Evolutionary conservation across 768 basidiomycete species (phyloP), one percentile per base, ranked within the genome.

Genomic region (Podaxis sp.): DNA sequence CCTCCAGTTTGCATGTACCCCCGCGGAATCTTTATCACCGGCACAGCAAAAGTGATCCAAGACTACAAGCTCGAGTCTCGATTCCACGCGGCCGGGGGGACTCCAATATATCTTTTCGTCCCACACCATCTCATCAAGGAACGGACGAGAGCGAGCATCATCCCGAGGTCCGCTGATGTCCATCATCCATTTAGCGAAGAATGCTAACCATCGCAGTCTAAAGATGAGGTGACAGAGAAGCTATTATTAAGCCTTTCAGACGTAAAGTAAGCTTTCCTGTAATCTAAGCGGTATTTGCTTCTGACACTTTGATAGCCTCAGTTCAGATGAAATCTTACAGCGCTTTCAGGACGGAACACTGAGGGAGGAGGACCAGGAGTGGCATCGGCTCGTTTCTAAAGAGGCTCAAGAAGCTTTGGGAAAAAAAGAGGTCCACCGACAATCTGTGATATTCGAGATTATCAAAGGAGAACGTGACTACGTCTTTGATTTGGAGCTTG

Each of bases 381-480:
- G 96, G 96, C 81, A 90, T 68, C 78, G 82, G 33, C 84, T 95
- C 7, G 90, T 96, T 1, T 88, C 93, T 1, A 68, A 76, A n/a
- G 85, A 85, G 68, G 86, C 94, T 0, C 79, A 83, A 15, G 86
- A 89, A 30, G 84, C 87, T 0, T 75, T 99, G 2, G 87, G 88
- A 26, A 86, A 88, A 70, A 73, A 84, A 55, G 95, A 97, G 72
- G 87, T 95, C 22, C 85, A 90, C 63, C 83, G 95, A 51, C 95
- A 98, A 72, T 91, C 87, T 26, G 85, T 87, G 42, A 82, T 99
- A 5, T 96, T 95, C 67, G 96, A 99, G 72, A 76, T 96, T 24
- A 88, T 98, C 74, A 89, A 93, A 73, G 87, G 90, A 0, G 97
- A 99, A 76, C 82, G 87, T 65, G 89, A 94, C 64, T 98, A 97